Percentiles rank a stretch among this genome's conserved stretches.
phyloP scores from a whole-genome alignment of 2,329 filamentous ascomycete species.

The Ustulina deusta region DNA sequence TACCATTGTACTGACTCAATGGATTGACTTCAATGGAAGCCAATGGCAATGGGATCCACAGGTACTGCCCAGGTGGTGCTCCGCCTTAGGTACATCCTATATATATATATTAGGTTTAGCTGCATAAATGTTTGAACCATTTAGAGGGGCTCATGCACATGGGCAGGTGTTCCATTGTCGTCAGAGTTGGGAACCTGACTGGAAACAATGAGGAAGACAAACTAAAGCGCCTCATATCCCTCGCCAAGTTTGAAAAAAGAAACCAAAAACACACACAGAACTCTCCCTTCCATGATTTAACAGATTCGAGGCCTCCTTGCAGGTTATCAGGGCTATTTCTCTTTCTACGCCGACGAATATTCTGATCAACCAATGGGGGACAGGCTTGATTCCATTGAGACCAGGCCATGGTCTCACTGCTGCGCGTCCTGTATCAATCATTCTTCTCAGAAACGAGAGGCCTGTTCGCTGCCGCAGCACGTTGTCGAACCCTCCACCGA shows the following conservation, averaged over 20 bases:
- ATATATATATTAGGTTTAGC: constrained; percentile 10
- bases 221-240: constrained; percentile 7
- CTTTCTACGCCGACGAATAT: constrained; percentile 1
- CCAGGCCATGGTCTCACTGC: constrained; percentile 26
- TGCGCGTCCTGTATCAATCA: constrained; percentile 2
- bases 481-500: not conserved
- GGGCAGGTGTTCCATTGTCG: not conserved
- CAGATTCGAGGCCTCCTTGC: not conserved
- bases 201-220: constrained; percentile 9
- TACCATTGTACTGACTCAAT: too few relatives aligned
- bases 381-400: constrained; percentile 26
- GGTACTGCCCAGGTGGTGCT: too few relatives aligned
- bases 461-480: not conserved
- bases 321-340: not conserved
- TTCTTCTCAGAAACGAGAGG: constrained; percentile 14
- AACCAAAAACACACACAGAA: not conserved
- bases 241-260: not conserved
- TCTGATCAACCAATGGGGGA: not conserved
- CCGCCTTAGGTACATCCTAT: too few relatives aligned
- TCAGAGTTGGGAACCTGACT: constrained; percentile 9
- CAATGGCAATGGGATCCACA: too few relatives aligned
- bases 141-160: constrained; percentile 5
- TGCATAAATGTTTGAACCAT: constrained; percentile 22
- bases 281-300: not conserved
- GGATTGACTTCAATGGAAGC: too few relatives aligned